Evolutionary conservation across 2,329 filamentous ascomycete genomes (phyloP).

Genomic region (Fusarium sp.): DNA sequence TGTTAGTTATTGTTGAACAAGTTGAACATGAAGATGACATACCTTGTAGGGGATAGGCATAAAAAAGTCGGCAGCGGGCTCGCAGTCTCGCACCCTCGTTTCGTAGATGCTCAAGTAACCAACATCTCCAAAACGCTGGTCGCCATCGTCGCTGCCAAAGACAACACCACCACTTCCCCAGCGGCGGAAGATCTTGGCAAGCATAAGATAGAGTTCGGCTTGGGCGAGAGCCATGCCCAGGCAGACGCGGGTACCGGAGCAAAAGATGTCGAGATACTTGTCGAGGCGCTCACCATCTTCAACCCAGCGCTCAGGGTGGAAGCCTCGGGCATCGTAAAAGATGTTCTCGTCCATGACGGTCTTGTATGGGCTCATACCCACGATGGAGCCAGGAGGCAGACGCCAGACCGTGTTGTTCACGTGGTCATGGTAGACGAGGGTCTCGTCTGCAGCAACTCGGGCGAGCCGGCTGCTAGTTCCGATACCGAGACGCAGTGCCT

Average conservation of each 20-base stretch:
- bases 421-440: slow-evolving; percentile 45
- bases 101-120: slow-evolving; percentile 51
- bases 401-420: slow-evolving; percentile 43
- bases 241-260: slow-evolving; percentile 50
- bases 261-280: slow-evolving; percentile 50
- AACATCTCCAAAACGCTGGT: slow-evolving; percentile 48
- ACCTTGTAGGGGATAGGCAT: slow-evolving; percentile 54
- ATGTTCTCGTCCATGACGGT: slow-evolving; percentile 50
- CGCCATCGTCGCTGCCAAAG: slow-evolving; percentile 46
- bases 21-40: not conserved
- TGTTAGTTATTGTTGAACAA: slow-evolving; percentile 8
- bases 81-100: slow-evolving; percentile 49
- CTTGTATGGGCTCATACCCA: slow-evolving; percentile 54
- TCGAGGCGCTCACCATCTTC: slow-evolving; percentile 48
- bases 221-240: slow-evolving; percentile 53
- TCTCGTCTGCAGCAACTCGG: slow-evolving; percentile 57
- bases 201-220: slow-evolving; percentile 52
- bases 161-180: slow-evolving; percentile 51
- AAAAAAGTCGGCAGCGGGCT: slow-evolving; percentile 54
- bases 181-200: slow-evolving; percentile 52
- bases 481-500: slow-evolving; percentile 62
- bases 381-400: slow-evolving; percentile 49
- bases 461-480: slow-evolving; percentile 60
- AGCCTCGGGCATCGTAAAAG: slow-evolving; percentile 48
- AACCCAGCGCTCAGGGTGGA: slow-evolving; percentile 53